Percentiles rank a stretch among this genome's conserved stretches.
Evolutionary conservation across 2,329 filamentous ascomycete species (phyloP).

Genomic region (Chlorencoelia australis): DNA sequence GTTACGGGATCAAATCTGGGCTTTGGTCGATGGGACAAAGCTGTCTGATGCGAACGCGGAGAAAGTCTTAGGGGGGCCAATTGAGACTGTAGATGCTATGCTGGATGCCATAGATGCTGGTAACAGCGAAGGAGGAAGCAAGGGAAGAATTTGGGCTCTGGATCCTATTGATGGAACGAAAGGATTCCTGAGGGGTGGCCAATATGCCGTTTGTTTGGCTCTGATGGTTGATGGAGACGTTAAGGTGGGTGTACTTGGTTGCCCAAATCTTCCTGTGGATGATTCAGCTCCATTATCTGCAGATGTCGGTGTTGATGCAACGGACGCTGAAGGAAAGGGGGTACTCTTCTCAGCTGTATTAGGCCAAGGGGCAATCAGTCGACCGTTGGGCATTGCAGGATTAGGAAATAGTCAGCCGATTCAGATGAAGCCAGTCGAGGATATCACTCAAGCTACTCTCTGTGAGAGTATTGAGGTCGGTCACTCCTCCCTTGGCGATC

Average conservation of each 20-base stretch:
- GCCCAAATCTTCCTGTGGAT: constrained; percentile 87
- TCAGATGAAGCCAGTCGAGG: constrained; percentile 65
- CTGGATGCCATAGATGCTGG: constrained; percentile 57
- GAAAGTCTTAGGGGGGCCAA: constrained; percentile 56
- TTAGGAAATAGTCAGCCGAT: constrained; percentile 53
- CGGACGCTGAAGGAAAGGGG: constrained; percentile 65
- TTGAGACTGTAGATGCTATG: constrained; percentile 57
- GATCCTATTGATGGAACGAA: constrained; percentile 98
- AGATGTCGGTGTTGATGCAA: constrained; percentile 64
- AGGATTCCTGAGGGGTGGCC: constrained; percentile 88
- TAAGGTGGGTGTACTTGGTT: constrained; percentile 87
- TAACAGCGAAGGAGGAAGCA: constrained; percentile 58
- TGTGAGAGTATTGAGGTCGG: constrained; percentile 94
- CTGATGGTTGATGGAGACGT: constrained; percentile 90
- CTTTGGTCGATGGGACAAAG: constrained; percentile 62
- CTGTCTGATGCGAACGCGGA: constrained; percentile 58
- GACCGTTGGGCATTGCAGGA: constrained; percentile 51
- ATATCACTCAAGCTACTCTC: constrained; percentile 76
- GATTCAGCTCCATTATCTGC: constrained; percentile 62
- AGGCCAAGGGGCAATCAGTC: constrained; percentile 70
- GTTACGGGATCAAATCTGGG: constrained; percentile 72
- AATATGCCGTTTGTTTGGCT: constrained; percentile 91
- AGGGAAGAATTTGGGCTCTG: constrained; percentile 85
- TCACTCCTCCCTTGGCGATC: constrained; percentile 83
- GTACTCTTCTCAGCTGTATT: constrained; percentile 80